Base-by-base conservation (phyloP, 2,329 filamentous ascomycete genomes). In the Immersiporthe knoxdaviesiana region DNA sequence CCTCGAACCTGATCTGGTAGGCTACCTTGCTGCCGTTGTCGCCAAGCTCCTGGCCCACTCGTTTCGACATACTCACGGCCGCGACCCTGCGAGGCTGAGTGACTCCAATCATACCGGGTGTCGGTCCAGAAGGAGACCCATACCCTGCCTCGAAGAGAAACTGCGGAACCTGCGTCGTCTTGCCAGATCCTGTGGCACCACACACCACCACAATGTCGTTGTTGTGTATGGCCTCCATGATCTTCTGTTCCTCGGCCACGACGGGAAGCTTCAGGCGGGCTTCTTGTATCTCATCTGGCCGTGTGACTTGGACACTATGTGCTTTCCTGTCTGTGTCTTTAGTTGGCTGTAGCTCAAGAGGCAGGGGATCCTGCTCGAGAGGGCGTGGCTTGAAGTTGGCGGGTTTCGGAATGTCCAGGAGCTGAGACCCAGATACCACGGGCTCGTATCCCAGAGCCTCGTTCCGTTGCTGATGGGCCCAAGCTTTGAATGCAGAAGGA, bases 141-240 rank as follows among this genome's bases (percentile, higher is more conserved):
- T 97, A 98, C 8, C 96, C 96, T 63, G 94, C 91, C 82, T 99
- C 96, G 74, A 92, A 97, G 39, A 99, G 84, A 76, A 99, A 99
- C 76, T 99, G 96, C 0, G 97, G 97, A 11, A 99, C 88, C 79
- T 99, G 96, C 0, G 96, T 99, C 0, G 97, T 99, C 80, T 99
- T 99, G 78, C 96, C 96, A 72, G 94, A 97, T 79, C 96, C 96
- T 44, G 97, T 99, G 18, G 94, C 91, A 79, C 96, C 96, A 81
- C 95, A 97, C 10, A 99, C 89, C 14, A 99, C 91, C 1, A 97
- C 92, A 3, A 93, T 90, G 65, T 95, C 88, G 77, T 97, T 92
- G 77, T 95, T 95, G 79, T 97, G 91, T 63, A 99, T 93, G 0
- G 94, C 94, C 80, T 99, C 96, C 94, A 99, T 98, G 39, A 99